Evolutionary conservation across 768 basidiomycete genomes (phyloP).

Genomic region (Brasilioporus rufonigricans): DNA sequence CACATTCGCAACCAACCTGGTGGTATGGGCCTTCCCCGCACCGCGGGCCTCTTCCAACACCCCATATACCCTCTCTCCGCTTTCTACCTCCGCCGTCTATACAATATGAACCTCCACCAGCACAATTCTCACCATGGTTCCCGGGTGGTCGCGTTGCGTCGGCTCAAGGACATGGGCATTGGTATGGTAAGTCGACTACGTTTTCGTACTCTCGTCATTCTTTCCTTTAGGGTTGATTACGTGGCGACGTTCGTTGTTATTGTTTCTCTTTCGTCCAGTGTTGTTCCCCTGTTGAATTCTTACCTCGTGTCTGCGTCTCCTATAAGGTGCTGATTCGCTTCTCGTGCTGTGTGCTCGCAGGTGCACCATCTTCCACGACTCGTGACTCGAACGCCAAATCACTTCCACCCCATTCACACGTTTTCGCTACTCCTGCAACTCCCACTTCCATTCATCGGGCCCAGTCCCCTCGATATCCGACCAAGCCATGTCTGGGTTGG

Average conservation of each 20-base stretch:
- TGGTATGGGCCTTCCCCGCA: conserved; percentile 8
- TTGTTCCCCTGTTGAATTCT: not conserved
- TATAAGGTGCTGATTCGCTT: conserved; percentile 10
- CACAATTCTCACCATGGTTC: conserved; percentile 16
- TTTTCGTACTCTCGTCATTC: conserved; percentile 6
- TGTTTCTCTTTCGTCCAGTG: not conserved
- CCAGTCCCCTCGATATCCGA: conserved; percentile 1
- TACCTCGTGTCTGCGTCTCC: not conserved
- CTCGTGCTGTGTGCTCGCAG: conserved; percentile 7
- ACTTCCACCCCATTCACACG: conserved; percentile 3
- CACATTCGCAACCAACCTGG: conserved; percentile 14
- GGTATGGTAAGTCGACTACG: conserved; percentile 23
- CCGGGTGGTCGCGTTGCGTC: conserved; percentile 8
- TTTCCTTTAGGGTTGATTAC: not conserved
- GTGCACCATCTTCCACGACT: conserved; percentile 12
- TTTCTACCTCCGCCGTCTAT: conserved; percentile 11
- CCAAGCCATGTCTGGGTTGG: conserved; percentile 1
- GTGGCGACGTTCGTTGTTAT: not conserved
- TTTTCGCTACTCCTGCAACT: not conserved
- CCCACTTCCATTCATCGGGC: not conserved
- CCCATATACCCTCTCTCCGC: conserved; percentile 7
- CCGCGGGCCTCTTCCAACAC: conserved; percentile 2
- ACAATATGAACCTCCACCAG: conserved; percentile 13
- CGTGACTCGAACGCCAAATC: conserved; percentile 10
- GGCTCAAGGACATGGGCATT: conserved; percentile 20